Conservation (phyloP, 163 green algal genomes). For the Trebouxiophyceae sp. region DNA sequence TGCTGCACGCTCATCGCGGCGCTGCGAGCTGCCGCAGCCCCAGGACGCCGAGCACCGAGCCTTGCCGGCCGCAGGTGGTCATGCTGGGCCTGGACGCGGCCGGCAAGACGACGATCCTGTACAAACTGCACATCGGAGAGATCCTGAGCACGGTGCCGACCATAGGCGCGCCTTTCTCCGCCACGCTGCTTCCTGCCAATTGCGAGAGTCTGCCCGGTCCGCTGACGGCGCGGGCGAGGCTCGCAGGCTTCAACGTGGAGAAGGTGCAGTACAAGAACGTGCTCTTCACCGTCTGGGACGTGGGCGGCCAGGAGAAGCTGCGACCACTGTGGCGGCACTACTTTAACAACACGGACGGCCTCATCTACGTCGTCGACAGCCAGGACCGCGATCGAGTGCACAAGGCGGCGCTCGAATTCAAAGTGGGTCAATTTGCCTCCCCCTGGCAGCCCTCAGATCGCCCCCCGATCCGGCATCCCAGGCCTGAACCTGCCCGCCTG, state of each 20-base stretch:
- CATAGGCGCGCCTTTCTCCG: constrained; percentile 58
- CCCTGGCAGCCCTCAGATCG: too few relatives aligned
- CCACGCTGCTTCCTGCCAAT: background rate
- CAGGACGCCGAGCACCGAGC: too few relatives aligned
- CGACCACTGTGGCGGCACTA: constrained; percentile 87
- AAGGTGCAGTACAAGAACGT: constrained; percentile 99
- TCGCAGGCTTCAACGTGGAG: constrained; percentile 97
- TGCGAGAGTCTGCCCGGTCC: background rate
- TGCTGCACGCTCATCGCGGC: background rate
- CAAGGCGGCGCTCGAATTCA: constrained; percentile 64
- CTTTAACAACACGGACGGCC: constrained; percentile 69
- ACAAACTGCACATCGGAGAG: constrained; percentile 86
- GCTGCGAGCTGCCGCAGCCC: background rate
- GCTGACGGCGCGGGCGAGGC: background rate
- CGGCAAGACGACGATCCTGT: constrained; percentile 85
- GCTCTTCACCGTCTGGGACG: constrained; percentile 97
- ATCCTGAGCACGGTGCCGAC: constrained; percentile 93
- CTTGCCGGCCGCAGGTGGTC: constrained; percentile 42
- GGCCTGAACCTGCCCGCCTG: too few relatives aligned
- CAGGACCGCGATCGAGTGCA: constrained; percentile 67
- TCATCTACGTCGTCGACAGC: constrained; percentile 88
- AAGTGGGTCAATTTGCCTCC: too few relatives aligned
- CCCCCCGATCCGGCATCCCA: too few relatives aligned
- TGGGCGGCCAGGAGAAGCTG: constrained; percentile 96
- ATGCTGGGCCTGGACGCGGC: constrained; percentile 80